phyloP scores from a whole-genome alignment of 2,329 filamentous ascomycete genomes.

The Aurifilum marmelostoma region DNA sequence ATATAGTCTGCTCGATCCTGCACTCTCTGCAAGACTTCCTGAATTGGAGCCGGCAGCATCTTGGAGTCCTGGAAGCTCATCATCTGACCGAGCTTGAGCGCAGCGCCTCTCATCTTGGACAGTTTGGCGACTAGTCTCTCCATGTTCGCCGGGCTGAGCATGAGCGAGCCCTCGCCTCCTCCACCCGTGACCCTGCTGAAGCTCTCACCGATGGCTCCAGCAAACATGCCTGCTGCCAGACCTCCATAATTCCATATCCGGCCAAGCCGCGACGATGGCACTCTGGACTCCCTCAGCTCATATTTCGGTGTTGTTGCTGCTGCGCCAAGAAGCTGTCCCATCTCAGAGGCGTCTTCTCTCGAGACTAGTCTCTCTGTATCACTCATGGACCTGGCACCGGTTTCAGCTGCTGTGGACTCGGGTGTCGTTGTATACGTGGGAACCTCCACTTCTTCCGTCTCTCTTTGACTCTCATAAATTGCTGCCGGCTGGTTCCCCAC shows the following conservation, averaged over 20 bases:
- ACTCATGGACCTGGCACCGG: not conserved
- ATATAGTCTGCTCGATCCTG: constrained; percentile 98
- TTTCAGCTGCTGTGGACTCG: constrained; percentile 5
- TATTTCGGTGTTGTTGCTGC: constrained; percentile 50
- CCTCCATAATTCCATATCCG: constrained; percentile 95
- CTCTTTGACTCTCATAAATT: constrained; percentile 10
- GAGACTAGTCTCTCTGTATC: constrained; percentile 13
- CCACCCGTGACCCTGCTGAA: constrained; percentile 79
- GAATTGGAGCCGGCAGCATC: constrained; percentile 85
- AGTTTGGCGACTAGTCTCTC: constrained; percentile 90
- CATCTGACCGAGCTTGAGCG: constrained; percentile 97
- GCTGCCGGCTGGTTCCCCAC: not conserved
- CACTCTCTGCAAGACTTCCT: constrained; percentile 88
- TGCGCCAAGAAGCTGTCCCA: constrained; percentile 32
- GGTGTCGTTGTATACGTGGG: constrained; percentile 4
- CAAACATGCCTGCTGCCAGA: constrained; percentile 91
- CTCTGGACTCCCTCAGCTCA: constrained; percentile 82
- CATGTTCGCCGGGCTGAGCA: constrained; percentile 89
- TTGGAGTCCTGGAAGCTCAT: constrained; percentile 98
- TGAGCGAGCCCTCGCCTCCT: constrained; percentile 71
- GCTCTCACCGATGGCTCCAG: constrained; percentile 85
- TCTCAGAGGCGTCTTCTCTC: constrained; percentile 34
- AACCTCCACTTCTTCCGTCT: constrained; percentile 7
- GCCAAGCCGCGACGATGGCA: constrained; percentile 84
- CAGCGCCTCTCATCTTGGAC: constrained; percentile 94